Percentiles rank a stretch among this genome's conserved stretches.
These are phyloP conservation scores for Cicer yamashitae DNA, from an alignment of 306 rosid genomes.

Conservation along the genomic window DNA sequence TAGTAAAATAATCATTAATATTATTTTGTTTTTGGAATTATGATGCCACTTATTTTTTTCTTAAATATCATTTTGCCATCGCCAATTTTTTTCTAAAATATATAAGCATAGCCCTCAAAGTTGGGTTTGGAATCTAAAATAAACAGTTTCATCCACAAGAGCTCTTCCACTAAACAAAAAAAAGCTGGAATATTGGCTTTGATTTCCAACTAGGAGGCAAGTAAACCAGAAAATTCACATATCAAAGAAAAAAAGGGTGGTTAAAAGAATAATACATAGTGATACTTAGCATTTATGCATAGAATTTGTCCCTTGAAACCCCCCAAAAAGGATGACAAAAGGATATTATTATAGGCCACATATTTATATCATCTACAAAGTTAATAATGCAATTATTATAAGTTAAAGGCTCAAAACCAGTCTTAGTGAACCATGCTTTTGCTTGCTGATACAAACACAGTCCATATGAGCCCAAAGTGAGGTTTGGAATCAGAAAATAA, in stretches of 20 bases:
- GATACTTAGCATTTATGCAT: conserved; percentile 22
- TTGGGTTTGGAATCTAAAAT: conserved; percentile 36
- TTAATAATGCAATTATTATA: conserved; percentile 26
- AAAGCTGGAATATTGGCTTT: conserved; percentile 15
- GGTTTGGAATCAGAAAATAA: conserved; percentile 37
- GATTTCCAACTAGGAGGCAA: conserved; percentile 36
- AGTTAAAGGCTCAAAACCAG: conserved; percentile 17
- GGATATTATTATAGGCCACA: conserved; percentile 7
- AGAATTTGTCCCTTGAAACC: conserved; percentile 42
- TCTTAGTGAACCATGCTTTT: conserved; percentile 2
- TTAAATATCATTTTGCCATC: too few relatives aligned
- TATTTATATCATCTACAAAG: conserved; percentile 20
- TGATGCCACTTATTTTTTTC: too few relatives aligned
- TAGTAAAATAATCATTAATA: too few relatives aligned
- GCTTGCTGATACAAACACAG: conserved; percentile 18
- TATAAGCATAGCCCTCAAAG: conserved; percentile 25
- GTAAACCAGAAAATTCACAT: conserved; percentile 31
- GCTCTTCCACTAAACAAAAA: conserved; percentile 11
- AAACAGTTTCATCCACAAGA: conserved; percentile 32
- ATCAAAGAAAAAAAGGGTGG: conserved; percentile 13
- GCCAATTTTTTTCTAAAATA: too few relatives aligned
- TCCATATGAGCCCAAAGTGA: conserved; percentile 39
- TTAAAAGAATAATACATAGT: neutral
- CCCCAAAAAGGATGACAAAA: conserved; percentile 11
- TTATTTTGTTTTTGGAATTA: too few relatives aligned